Conservation (phyloP, 2,329 filamentous ascomycete species). For the Claviceps maximensis region DNA sequence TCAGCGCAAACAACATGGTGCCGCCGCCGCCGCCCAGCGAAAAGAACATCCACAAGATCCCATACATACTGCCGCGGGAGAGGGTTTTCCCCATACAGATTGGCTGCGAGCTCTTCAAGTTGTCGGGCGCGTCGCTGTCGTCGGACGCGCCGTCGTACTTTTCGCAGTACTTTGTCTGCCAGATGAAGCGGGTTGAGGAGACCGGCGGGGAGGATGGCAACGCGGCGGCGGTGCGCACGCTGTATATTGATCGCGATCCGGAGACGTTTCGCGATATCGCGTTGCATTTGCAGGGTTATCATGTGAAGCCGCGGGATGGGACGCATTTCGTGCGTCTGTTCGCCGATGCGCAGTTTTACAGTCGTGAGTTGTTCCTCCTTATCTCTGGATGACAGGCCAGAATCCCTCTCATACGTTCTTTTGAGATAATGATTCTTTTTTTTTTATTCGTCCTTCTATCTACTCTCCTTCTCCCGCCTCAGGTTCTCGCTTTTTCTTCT, state of each 20-base stretch:
- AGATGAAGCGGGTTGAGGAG: constrained; percentile 53
- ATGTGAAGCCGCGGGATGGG: constrained; percentile 68
- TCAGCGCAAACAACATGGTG: neutral
- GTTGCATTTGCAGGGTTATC: constrained; percentile 83
- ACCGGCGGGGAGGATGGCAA: constrained; percentile 40
- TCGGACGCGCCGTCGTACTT: constrained; percentile 90
- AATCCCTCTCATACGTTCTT: neutral
- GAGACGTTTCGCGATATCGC: constrained; percentile 80
- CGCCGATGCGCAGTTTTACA: constrained; percentile 92
- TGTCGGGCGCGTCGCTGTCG: constrained; percentile 60
- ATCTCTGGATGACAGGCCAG: neutral
- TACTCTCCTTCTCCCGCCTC: too few species aligned
- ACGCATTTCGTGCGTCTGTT: constrained; percentile 85
- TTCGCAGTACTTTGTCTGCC: constrained; percentile 82
- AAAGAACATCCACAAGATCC: constrained; percentile 32
- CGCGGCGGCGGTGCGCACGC: constrained; percentile 47
- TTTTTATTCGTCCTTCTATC: neutral
- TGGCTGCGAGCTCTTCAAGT: constrained; percentile 56
- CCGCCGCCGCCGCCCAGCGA: constrained; percentile 13
- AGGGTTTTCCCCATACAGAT: constrained; percentile 66
- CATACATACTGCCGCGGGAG: constrained; percentile 50
- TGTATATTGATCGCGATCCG: constrained; percentile 93
- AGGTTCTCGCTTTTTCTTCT: neutral
- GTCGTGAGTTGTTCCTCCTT: constrained; percentile 35
- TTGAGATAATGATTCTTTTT: too few species aligned